Conservation (phyloP, 2,329 filamentous ascomycete genomes). For the Didymella pomorum region DNA sequence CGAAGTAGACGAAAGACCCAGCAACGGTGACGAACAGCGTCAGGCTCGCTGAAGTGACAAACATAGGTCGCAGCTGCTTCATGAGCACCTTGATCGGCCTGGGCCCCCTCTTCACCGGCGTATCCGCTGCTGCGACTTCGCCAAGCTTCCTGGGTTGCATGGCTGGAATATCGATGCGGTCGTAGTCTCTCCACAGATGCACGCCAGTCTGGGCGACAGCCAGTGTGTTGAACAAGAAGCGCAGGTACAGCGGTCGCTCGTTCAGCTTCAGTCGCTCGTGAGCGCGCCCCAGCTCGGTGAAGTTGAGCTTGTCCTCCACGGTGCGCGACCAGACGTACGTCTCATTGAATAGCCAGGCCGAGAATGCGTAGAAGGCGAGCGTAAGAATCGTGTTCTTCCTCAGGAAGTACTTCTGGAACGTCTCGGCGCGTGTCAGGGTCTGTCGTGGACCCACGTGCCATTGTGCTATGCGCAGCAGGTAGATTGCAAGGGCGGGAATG, state of each 20-base stretch:
- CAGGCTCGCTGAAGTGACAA: constrained; percentile 24
- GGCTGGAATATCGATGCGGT: constrained; percentile 66
- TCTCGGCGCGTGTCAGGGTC: constrained; percentile 71
- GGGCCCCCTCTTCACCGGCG: constrained; percentile 16
- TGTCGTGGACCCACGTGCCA: constrained; percentile 72
- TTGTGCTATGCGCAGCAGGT: constrained; percentile 85
- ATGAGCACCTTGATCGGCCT: constrained; percentile 34
- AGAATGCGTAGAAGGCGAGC: constrained; percentile 77
- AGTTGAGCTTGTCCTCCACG: constrained; percentile 68
- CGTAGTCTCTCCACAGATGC: constrained; percentile 78
- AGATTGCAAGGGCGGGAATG: constrained; percentile 76
- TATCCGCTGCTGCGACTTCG: constrained; percentile 20
- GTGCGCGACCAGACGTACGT: constrained; percentile 79
- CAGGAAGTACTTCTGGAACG: constrained; percentile 66
- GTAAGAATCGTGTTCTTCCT: constrained; percentile 72
- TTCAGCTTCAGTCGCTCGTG: constrained; percentile 80
- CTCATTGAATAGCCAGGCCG: constrained; percentile 80
- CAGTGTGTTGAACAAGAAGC: constrained; percentile 72
- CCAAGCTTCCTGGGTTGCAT: constrained; percentile 36
- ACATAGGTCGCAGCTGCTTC: constrained; percentile 29
- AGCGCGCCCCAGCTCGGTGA: constrained; percentile 72
- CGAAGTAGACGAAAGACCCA: constrained; percentile 39
- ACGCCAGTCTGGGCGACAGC: constrained; percentile 72
- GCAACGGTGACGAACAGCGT: constrained; percentile 60
- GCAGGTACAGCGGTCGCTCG: constrained; percentile 83